Base-by-base conservation (phyloP, 495 filamentous ascomycete species). In the Friedmanniomyces simplex region DNA sequence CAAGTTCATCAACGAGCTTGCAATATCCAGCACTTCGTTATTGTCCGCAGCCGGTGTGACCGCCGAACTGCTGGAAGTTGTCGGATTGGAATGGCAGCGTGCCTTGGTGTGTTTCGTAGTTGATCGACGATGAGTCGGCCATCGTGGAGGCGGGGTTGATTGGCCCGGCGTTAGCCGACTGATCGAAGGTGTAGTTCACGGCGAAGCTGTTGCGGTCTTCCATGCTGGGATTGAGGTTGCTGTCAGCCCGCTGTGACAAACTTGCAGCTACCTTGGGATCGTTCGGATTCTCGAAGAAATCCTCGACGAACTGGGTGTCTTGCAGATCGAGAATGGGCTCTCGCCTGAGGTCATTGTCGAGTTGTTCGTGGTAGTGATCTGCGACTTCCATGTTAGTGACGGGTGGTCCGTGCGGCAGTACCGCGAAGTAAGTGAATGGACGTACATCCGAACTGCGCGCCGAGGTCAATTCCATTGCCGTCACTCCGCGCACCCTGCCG, bases 241-340 rank as follows among this genome's bases (percentile, higher is more conserved):
- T 25, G 30, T 55, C 45, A 4, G 37, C 39, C 16, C 21, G 16
- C 2, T n/a, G 22, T 26, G 52, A 14, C 25, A 45, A 24, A 5
- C 12, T 14, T n/a, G 20, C 52, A 32, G 21, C 39, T 13, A 21
- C 12, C n/a, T 45, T 37, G 20, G 45, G 45, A 12, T 55, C 39
- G 52, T 55, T 36, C 1, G 52, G 52, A 20, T 55, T 12, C 11
- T 45, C 37, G 39, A 55, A 55, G 39, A 55, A 55, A 30, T 55
- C 24, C 6, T 45, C 52, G 16, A 55, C 28, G 11, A 16, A 25
- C 13, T 28, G 36, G 11, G 20, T 43, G 13, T 55, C 52, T 4
- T 45, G 21, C 8, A 21, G 21, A 8, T 55, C 39, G 30, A 55
- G 52, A 14, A 55, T 43, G 3, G 39, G 39, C 14, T 16, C 18